Evolutionary conservation across 176 grass and related monocot genomes (phyloP), one percentile per base, ranked within the genome.

Genomic region (Avena insularis): DNA sequence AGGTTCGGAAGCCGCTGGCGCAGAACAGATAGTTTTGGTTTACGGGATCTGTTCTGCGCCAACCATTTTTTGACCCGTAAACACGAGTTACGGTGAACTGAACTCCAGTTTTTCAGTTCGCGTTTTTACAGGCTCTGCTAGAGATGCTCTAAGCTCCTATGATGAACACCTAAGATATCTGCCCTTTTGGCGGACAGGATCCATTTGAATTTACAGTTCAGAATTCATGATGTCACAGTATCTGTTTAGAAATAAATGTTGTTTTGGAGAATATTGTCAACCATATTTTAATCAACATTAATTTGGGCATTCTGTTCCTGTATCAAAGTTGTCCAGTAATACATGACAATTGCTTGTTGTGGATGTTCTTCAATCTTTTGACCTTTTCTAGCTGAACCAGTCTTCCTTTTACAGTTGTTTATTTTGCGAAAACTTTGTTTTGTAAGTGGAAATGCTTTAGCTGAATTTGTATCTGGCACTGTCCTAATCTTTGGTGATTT

Each of bases 261-360:
- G 21, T 29, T 31, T 68, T 63, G n/a, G 20, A n/a, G 40, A 31
- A 9, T 69, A 58, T 47, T 48, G 23, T 49, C 56, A 77, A 11
- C 17, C 49, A 77, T 67, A 5, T 77, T 56, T 77, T 60, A 77
- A 21, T 88, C 6, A 21, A 56, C n/a, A 77, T 55, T 83, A 77
- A 25, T 65, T 65, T 15, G 27, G 68, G 13, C 40, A 12, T 46
- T 58, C 15, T 77, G 15, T 16, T 46, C 16, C 38, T 33, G 31
- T 77, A 77, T 57, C n/a, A 53, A 47, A 79, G 12, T 27, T 68
- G 50, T 36, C 19, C 72, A 20, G 29, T 87, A 45, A 16, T 88
- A 77, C 21, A 36, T 68, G 31, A 3, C 60, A 75, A 23, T 77
- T 77, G 71, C 48, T 82, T 38, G 48, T 6, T 25, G n/a, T 88